Conservation (phyloP, 2,329 filamentous ascomycete species). For the Aureobasidium lini region DNA sequence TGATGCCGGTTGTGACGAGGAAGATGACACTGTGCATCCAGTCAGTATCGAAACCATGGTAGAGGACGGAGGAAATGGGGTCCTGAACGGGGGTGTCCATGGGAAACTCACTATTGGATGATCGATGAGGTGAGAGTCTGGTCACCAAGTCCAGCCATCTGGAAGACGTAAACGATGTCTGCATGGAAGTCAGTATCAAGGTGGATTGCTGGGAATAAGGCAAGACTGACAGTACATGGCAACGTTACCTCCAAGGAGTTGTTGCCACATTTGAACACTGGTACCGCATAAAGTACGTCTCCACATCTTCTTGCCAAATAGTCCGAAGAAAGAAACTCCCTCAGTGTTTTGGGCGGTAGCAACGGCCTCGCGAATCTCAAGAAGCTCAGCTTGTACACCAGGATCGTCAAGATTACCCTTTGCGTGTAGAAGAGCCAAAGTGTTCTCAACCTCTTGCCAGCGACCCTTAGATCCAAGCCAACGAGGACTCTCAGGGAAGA, state of each 20-base stretch:
- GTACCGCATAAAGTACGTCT: slow-evolving; percentile 49
- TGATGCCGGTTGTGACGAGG: slow-evolving; percentile 32
- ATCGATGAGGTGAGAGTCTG: slow-evolving; percentile 35
- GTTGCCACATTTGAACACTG: slow-evolving; percentile 51
- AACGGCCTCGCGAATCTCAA: slow-evolving; percentile 36
- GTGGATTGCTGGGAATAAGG: too few species aligned
- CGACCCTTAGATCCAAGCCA: slow-evolving; percentile 43
- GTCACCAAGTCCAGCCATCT: slow-evolving; percentile 52
- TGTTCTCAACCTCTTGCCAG: slow-evolving; percentile 36
- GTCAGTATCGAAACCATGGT: not conserved
- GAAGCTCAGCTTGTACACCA: slow-evolving; percentile 40
- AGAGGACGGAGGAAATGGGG: too few species aligned
- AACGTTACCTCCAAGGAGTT: slow-evolving; percentile 33
- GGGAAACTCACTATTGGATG: slow-evolving; percentile 28
- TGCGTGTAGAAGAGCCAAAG: slow-evolving; percentile 39
- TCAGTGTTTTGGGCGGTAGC: slow-evolving; percentile 33
- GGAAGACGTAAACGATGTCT: slow-evolving; percentile 51
- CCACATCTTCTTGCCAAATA: slow-evolving; percentile 48
- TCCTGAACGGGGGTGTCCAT: too few species aligned
- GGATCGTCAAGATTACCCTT: slow-evolving; percentile 37
- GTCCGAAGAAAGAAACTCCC: slow-evolving; percentile 33
- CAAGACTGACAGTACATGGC: slow-evolving; percentile 34
- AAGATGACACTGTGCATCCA: slow-evolving; percentile 26
- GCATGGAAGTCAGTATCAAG: not conserved
- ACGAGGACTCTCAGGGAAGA: slow-evolving; percentile 39